Evolutionary conservation across 2,329 filamentous ascomycete species (phyloP), one percentile per base, ranked within the genome.

Genomic region (Cytospora paraplurivora): DNA sequence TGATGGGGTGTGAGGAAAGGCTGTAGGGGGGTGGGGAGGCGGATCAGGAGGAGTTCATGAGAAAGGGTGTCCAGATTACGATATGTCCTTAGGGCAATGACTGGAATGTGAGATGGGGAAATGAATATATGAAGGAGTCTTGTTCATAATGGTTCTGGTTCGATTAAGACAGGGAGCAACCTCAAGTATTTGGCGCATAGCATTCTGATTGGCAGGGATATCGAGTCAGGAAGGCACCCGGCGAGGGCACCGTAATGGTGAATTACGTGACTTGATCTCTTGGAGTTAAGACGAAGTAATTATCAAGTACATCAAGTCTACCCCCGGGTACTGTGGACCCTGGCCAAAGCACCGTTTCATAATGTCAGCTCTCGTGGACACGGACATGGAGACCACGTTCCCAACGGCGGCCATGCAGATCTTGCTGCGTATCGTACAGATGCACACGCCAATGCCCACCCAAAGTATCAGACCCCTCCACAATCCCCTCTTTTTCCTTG

Each of bases 1-100:
- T 66, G 75, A 78, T 7, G 79, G 78, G 33, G 61, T 68, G 50
- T 76, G 71, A 67, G n/a, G 44, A 10, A 37, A 37, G 8, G 12
- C 35, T 37, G 35, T 13, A 37, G 8, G 35, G 8, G 12, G 35
- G 12, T 37, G 8, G 35, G n/a, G n/a, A 10, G n/a, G n/a, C n/a
- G n/a, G 37, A 38, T 12, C 27, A 15, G 37, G n/a, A 44, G 17
- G 13, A 19, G 3, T 8, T 17, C 7, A 44, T 6, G n/a, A 7
- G 41, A 19, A n/a, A 17, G 44, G n/a, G 7, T 37, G 12, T 47
- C 3, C 38, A 1, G 17, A 8, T n/a, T 47, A 21, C 21, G 44
- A 47, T 47, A 37, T 37, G 35, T 37, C 8, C 6, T 21, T 17
- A 19, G n/a, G 44, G 19, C 27, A 47, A 47, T 47, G 44, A 47